Evolutionary conservation across 495 filamentous ascomycete species (phyloP).

Genomic region (Aspergillus haitiensis): DNA sequence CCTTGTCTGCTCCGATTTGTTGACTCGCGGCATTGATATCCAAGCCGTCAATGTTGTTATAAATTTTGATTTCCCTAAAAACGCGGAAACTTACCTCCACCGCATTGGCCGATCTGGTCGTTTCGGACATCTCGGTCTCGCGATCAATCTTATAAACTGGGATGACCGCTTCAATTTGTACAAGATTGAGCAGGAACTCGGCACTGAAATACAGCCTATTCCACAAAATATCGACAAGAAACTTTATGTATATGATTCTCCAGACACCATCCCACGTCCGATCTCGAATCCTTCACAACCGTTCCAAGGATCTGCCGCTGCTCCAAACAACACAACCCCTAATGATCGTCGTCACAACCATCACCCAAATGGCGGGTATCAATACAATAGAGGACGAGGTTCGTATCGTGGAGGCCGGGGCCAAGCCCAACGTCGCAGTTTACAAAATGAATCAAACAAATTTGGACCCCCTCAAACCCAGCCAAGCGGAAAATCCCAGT

Average conservation of each 20-base stretch:
- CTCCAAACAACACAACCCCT: conserved; percentile 28
- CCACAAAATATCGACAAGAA: conserved; percentile 94
- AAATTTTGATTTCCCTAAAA: conserved; percentile 99
- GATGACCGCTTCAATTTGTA: conserved; percentile 98
- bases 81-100: conserved; percentile 98
- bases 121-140: conserved; percentile 94
- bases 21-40: conserved; percentile 98
- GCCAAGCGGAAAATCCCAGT: conserved; percentile 35
- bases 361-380: conserved; percentile 40
- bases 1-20: conserved; percentile 94
- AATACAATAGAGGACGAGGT: conserved; percentile 39
- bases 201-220: conserved; percentile 96
- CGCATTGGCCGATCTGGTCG: conserved; percentile 96
- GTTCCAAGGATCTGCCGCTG: conserved; percentile 24
- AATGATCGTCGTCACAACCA: conserved; percentile 43
- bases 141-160: conserved; percentile 99
- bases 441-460: conserved; percentile 36
- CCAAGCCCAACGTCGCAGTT: conserved; percentile 46
- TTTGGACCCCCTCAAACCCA: conserved; percentile 31
- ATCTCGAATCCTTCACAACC: conserved; percentile 49
- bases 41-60: conserved; percentile 99
- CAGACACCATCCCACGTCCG: conserved; percentile 89
- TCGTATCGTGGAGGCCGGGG: conserved; percentile 48
- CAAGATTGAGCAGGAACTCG: conserved; percentile 95
- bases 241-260: conserved; percentile 96